A percentile compares a stretch with the other conserved stretches of the same genome.
Evolutionary conservation across 345 rosid species (phyloP).

Genomic region (Viola odorata): DNA sequence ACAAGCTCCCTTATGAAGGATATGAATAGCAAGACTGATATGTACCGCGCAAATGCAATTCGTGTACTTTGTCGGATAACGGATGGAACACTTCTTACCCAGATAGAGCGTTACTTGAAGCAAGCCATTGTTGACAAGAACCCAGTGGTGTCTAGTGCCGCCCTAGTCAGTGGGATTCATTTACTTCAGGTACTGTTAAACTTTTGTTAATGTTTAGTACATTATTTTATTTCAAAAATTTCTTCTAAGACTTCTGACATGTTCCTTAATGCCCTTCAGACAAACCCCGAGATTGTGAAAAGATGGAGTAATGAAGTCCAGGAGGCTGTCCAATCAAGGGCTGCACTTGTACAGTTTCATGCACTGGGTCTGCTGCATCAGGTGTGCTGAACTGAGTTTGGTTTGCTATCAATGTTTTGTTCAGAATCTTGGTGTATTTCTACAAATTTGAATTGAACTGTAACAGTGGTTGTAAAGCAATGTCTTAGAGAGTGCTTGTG

Average conservation of each 20-base stretch:
- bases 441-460: too few species aligned
- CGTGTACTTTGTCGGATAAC: constrained; percentile 94
- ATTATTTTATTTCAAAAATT: neutral
- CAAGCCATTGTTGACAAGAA: constrained; percentile 99
- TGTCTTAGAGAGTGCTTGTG: neutral
- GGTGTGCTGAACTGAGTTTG: constrained; percentile 32
- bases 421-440: neutral
- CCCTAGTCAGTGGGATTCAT: constrained; percentile 95
- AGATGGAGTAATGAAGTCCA: constrained; percentile 99
- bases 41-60: constrained; percentile 96
- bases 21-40: constrained; percentile 97
- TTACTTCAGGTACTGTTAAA: constrained; percentile 63
- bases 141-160: constrained; percentile 98
- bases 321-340: constrained; percentile 96
- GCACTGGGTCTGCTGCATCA: constrained; percentile 88
- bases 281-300: constrained; percentile 57
- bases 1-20: constrained; percentile 99
- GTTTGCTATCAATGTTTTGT: neutral
- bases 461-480: too few species aligned
- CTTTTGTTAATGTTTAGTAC: neutral
- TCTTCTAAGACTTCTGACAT: constrained; percentile 2
- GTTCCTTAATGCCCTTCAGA: constrained; percentile 9
- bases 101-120: constrained; percentile 89
- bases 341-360: constrained; percentile 97
- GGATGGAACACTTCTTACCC: constrained; percentile 89